Percentiles rank a stretch among this genome's conserved stretches.
These are phyloP conservation scores for Lachnellula suecica DNA, from an alignment of 2,329 filamentous ascomycete species.

Conservation along the genomic window DNA sequence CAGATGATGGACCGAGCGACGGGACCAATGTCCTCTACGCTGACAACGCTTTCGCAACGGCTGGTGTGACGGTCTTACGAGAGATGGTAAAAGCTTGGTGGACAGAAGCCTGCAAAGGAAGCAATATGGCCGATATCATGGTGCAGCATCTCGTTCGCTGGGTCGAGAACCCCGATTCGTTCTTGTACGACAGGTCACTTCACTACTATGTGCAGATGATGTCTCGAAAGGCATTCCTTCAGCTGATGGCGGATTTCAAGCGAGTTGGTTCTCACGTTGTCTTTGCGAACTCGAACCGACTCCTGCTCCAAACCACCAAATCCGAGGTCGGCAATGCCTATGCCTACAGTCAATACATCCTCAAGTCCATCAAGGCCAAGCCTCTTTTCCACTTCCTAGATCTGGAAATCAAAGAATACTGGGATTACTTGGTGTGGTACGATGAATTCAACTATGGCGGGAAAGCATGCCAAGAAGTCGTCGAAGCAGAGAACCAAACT, in stretches of 20 bases:
- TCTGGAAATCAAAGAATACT: constrained; percentile 96
- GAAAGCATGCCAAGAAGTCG: constrained; percentile 81
- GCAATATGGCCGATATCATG: constrained; percentile 94
- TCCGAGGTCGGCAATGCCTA: constrained; percentile 95
- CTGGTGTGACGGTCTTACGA: constrained; percentile 83
- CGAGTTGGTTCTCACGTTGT: constrained; percentile 93
- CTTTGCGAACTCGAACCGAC: constrained; percentile 86
- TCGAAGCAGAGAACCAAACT: constrained; percentile 72
- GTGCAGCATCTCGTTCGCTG: constrained; percentile 96
- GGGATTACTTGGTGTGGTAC: constrained; percentile 99
- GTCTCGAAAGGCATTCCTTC: constrained; percentile 94
- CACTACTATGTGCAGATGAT: constrained; percentile 99
- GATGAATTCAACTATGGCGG: constrained; percentile 99
- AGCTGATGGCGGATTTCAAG: constrained; percentile 95
- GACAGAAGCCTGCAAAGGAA: constrained; percentile 87
- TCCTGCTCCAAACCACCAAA: constrained; percentile 94
- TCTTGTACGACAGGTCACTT: constrained; percentile 89
- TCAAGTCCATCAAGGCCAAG: constrained; percentile 95
- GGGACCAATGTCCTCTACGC: constrained; percentile 73
- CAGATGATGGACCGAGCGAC: constrained; percentile 58
- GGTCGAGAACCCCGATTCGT: constrained; percentile 91
- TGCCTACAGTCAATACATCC: constrained; percentile 94
- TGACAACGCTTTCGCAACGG: constrained; percentile 89
- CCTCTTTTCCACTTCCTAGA: constrained; percentile 97
- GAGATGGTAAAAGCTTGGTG: constrained; percentile 99